Evolutionary conservation across 1,284 basidiomycete genomes (phyloP).

Genomic region (Apiotrichum montevideense): DNA sequence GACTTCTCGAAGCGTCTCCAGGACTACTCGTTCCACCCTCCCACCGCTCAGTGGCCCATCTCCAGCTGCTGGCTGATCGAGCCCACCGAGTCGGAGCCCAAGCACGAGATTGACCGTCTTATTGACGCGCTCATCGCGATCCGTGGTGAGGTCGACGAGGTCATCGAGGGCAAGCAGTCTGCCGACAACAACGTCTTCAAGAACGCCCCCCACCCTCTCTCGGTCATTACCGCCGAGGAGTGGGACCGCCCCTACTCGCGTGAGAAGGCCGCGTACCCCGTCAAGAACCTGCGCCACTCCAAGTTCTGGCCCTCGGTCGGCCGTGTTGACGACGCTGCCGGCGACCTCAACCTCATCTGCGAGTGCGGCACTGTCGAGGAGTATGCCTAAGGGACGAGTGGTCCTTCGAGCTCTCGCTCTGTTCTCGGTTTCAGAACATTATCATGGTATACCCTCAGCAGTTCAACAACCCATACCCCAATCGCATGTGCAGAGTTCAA

Average conservation of each 20-base stretch:
- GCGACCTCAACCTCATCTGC: conserved; percentile 54
- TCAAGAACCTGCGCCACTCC: conserved; percentile 67
- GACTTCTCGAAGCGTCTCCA: conserved; percentile 93
- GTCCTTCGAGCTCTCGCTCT: too few species aligned
- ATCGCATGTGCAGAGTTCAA: conserved; percentile 1
- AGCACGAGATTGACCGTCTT: conserved; percentile 87
- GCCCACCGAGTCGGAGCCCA: conserved; percentile 86
- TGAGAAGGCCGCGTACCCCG: conserved; percentile 74
- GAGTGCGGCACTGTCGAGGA: conserved; percentile 87
- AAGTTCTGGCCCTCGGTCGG: conserved; percentile 94
- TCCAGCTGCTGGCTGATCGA: conserved; percentile 78
- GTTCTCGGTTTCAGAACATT: too few species aligned
- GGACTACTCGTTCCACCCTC: conserved; percentile 43
- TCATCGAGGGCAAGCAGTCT: conserved; percentile 76
- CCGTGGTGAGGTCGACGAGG: conserved; percentile 80
- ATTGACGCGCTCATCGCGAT: conserved; percentile 97
- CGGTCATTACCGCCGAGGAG: conserved; percentile 64
- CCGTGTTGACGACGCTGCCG: conserved; percentile 68
- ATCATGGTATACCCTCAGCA: neutral
- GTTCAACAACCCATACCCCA: neutral
- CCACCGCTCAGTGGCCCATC: conserved; percentile 66
- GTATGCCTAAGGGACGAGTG: conserved; percentile 27
- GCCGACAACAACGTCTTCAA: conserved; percentile 79
- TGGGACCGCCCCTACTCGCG: conserved; percentile 88
- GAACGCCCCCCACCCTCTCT: conserved; percentile 87